Evolutionary conservation across 2,329 filamentous ascomycete species (phyloP).

Genomic region (Trematosphaeria pertusa): DNA sequence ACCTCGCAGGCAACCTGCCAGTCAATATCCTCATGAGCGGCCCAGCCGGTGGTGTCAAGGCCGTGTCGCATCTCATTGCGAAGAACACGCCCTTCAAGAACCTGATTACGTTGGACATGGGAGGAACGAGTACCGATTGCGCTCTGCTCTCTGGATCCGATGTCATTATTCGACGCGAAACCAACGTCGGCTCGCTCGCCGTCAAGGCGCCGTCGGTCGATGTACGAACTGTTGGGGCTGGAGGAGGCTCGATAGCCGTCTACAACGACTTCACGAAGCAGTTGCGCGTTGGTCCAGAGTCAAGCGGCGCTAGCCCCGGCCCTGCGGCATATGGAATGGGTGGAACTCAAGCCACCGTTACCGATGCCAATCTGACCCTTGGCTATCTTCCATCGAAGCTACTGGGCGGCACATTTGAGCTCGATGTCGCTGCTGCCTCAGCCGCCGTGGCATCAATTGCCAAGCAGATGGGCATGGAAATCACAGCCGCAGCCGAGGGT

Average conservation of each 20-base stretch:
- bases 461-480: slow-evolving; percentile 54
- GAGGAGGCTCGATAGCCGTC: slow-evolving; percentile 58
- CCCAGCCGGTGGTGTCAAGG: slow-evolving; percentile 59
- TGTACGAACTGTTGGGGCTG: slow-evolving; percentile 58
- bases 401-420: slow-evolving; percentile 54
- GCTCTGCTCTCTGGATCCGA: slow-evolving; percentile 54
- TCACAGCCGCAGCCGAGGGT: slow-evolving; percentile 54
- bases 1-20: slow-evolving; percentile 54
- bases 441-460: slow-evolving; percentile 53
- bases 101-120: slow-evolving; percentile 59
- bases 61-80: slow-evolving; percentile 56
- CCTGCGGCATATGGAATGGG: slow-evolving; percentile 60
- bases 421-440: slow-evolving; percentile 54
- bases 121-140: slow-evolving; percentile 59
- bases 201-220: slow-evolving; percentile 58
- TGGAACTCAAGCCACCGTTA: slow-evolving; percentile 56
- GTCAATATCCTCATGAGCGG: slow-evolving; percentile 60
- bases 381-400: slow-evolving; percentile 57
- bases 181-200: slow-evolving; percentile 52
- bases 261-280: slow-evolving; percentile 57
- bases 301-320: slow-evolving; percentile 56
- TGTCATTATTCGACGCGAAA: slow-evolving; percentile 55
- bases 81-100: slow-evolving; percentile 57
- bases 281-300: slow-evolving; percentile 60
- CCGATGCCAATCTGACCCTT: slow-evolving; percentile 57